A percentile compares a stretch with the other conserved stretches of the same genome.
Evolutionary conservation across 2,329 filamentous ascomycete species (phyloP).

Genomic region (Diplodia scrobiculata): DNA sequence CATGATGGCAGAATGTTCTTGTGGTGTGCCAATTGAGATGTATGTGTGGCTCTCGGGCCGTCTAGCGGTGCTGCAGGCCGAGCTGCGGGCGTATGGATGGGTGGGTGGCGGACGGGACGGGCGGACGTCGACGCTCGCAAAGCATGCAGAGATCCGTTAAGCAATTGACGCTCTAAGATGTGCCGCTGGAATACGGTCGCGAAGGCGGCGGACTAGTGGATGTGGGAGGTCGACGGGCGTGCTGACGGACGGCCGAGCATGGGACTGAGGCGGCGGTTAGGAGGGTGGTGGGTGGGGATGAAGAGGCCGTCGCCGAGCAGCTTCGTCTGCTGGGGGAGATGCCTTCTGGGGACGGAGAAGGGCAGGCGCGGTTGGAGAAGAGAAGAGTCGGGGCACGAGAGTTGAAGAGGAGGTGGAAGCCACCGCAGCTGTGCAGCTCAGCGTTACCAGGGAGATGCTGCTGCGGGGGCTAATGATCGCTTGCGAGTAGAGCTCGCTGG

Average conservation of each 20-base stretch:
- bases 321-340: slow-evolving; percentile 30
- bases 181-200: slow-evolving; percentile 17
- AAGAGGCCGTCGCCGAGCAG: slow-evolving; percentile 33
- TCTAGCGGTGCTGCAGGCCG: slow-evolving; percentile 4
- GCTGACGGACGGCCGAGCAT: slow-evolving; percentile 33
- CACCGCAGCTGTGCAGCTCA: slow-evolving; percentile 37
- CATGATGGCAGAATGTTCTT: slow-evolving; percentile 22
- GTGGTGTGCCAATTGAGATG: slow-evolving; percentile 19
- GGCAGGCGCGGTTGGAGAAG: slow-evolving; percentile 36
- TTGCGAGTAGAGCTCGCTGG: slow-evolving; percentile 29
- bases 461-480: slow-evolving; percentile 36
- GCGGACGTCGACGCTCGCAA: slow-evolving; percentile 16
- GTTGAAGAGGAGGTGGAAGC: slow-evolving; percentile 43
- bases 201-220: slow-evolving; percentile 2
- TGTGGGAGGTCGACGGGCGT: slow-evolving; percentile 28
- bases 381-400: slow-evolving; percentile 33
- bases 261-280: slow-evolving; percentile 33
- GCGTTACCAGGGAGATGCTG: slow-evolving; percentile 32
- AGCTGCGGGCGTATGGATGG: slow-evolving; percentile 19
- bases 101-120: slow-evolving; percentile 3
- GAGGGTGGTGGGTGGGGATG: slow-evolving; percentile 36
- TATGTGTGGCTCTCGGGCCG: slow-evolving; percentile 24
- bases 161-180: slow-evolving; percentile 27
- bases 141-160: slow-evolving; percentile 19
- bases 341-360: slow-evolving; percentile 48